Conservation (phyloP, 225 moss, liverwort and hornwort species). For the Antitrichia curtipendula region DNA sequence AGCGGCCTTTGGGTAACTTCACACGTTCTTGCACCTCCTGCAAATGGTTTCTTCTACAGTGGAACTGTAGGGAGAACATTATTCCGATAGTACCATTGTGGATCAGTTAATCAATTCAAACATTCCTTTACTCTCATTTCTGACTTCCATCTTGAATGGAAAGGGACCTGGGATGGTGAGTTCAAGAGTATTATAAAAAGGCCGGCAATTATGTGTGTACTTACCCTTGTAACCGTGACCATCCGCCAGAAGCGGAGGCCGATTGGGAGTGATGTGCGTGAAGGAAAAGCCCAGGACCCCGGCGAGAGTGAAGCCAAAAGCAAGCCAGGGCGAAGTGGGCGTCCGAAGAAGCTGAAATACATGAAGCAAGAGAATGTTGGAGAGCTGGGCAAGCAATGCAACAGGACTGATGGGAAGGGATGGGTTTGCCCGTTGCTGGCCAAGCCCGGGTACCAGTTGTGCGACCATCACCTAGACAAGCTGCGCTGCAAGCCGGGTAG, state of each 20-base stretch:
- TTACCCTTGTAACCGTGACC: not conserved
- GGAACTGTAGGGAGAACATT: not conserved
- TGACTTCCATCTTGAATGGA: not conserved
- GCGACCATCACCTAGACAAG: slow-evolving; percentile 53
- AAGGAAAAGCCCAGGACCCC: not conserved
- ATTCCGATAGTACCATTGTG: too few species aligned
- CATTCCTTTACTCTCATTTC: not conserved
- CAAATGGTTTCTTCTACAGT: not conserved
- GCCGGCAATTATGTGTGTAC: not conserved
- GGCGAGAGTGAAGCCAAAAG: not conserved
- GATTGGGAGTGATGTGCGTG: not conserved
- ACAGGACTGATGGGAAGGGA: slow-evolving; percentile 45
- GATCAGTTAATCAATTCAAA: not conserved
- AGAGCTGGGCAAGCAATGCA: slow-evolving; percentile 45
- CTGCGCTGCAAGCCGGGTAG: slow-evolving; percentile 50
- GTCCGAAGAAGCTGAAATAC: slow-evolving; percentile 37
- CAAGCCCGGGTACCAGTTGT: slow-evolving; percentile 44
- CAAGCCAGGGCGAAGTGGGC: slow-evolving; percentile 19
- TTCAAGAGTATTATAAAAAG: not conserved
- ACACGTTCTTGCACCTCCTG: not conserved
- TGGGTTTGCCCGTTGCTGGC: slow-evolving; percentile 53
- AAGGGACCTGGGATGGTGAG: not conserved
- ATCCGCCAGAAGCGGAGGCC: not conserved
- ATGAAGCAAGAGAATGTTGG: slow-evolving; percentile 42
- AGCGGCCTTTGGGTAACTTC: not conserved